A percentile compares a stretch with the other conserved stretches of the same genome.
Evolutionary conservation across 345 rosid species (phyloP).

Genomic region (Eucalyptus brandiana): DNA sequence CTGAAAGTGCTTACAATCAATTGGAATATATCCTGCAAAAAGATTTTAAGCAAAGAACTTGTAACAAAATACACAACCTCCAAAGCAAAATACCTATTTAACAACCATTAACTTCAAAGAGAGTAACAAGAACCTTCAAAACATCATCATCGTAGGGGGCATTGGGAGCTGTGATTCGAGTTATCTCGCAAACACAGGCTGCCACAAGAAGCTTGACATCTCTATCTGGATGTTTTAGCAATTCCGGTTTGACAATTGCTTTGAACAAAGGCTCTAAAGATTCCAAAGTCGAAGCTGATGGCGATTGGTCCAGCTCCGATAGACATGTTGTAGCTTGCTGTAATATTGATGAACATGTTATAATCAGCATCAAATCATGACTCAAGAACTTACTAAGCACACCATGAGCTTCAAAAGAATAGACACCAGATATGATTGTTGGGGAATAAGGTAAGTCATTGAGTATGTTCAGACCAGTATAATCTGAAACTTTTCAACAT

Average conservation of each 20-base stretch:
- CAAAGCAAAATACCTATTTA: not conserved
- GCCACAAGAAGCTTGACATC: conserved; percentile 95
- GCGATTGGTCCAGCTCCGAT: conserved; percentile 82
- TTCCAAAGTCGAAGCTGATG: conserved; percentile 49
- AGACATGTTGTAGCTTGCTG: conserved; percentile 91
- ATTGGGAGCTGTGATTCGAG: conserved; percentile 97
- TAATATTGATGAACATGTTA: not conserved
- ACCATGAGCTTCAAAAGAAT: not conserved
- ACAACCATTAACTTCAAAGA: not conserved
- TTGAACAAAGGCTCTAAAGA: conserved; percentile 73
- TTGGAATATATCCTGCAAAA: conserved; percentile 73
- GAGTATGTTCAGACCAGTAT: not conserved
- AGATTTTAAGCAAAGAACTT: not conserved
- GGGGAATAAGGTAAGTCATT: not conserved
- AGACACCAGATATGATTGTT: not conserved
- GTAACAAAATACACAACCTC: not conserved
- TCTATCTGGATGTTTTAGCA: conserved; percentile 86
- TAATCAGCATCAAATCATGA: not conserved
- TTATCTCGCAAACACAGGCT: conserved; percentile 89
- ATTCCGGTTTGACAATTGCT: conserved; percentile 69
- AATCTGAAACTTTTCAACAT: not conserved
- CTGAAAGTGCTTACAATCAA: conserved; percentile 76
- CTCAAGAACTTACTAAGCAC: not conserved
- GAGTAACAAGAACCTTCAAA: conserved; percentile 49
- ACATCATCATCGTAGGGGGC: conserved; percentile 83